A percentile compares a stretch with the other conserved stretches of the same genome.
These are phyloP conservation scores for Phoenix dactylifera DNA, from an alignment of 176 grass and related monocot species.

Conservation along the genomic window DNA sequence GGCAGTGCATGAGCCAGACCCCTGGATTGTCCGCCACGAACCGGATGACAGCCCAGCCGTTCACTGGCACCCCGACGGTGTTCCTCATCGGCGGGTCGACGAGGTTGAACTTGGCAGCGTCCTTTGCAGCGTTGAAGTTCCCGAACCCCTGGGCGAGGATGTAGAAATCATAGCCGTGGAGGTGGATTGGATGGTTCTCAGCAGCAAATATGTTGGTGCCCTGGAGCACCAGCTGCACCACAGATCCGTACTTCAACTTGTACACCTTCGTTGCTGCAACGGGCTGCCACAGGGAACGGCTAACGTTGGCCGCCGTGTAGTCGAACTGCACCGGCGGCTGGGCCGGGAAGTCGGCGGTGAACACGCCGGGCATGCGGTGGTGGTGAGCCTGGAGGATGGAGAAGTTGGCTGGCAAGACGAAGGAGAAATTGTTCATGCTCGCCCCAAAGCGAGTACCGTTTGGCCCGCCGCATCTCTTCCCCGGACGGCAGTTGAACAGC, in stretches of 20 bases:
- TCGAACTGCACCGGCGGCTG: slow-evolving; percentile 3
- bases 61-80: slow-evolving; percentile 17
- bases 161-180: slow-evolving; percentile 10
- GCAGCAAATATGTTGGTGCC: slow-evolving; percentile 13
- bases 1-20: slow-evolving; percentile 11
- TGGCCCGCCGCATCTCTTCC: not conserved
- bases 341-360: slow-evolving; percentile 14
- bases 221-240: slow-evolving; percentile 9
- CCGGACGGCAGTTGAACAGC: not conserved
- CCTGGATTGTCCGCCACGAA: slow-evolving; percentile 16
- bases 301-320: slow-evolving; percentile 6
- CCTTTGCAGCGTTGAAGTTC: slow-evolving; percentile 3
- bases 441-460: slow-evolving; percentile 2
- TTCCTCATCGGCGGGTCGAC: slow-evolving; percentile 10
- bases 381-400: slow-evolving; percentile 11
- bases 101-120: slow-evolving; percentile 3
- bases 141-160: slow-evolving; percentile 9
- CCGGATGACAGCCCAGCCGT: slow-evolving; percentile 14
- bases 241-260: not conserved
- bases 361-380: slow-evolving; percentile 1
- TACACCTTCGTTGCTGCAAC: not conserved
- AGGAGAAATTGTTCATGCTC: slow-evolving; percentile 14
- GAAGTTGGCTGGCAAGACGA: not conserved
- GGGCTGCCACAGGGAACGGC: slow-evolving; percentile 5
- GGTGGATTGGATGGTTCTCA: slow-evolving; percentile 15